phyloP scores from a whole-genome alignment of 2,329 filamentous ascomycete species.

The Seiridium unicorne region DNA sequence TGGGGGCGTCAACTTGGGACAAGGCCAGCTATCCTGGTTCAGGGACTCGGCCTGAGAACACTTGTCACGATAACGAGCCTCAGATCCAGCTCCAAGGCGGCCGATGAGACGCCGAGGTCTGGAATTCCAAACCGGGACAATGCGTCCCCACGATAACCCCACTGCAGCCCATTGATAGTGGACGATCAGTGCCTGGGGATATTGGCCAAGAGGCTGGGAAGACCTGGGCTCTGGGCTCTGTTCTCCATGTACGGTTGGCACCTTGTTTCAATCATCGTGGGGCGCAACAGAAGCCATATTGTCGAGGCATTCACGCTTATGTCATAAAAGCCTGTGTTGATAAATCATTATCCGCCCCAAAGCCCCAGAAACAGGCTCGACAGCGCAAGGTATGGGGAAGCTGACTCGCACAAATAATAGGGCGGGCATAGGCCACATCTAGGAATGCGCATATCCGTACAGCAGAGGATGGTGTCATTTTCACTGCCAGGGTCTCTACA shows the following conservation, averaged over 20 bases:
- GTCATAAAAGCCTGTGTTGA: too few species aligned
- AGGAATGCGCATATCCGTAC: not conserved
- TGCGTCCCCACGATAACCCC: not conserved
- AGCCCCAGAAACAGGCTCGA: not conserved
- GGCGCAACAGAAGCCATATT: too few species aligned
- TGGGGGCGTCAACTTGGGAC: not conserved
- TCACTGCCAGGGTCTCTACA: not conserved
- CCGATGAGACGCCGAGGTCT: conserved; percentile 6
- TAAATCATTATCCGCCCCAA: not conserved
- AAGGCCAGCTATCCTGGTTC: not conserved
- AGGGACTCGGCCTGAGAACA: not conserved
- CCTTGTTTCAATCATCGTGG: not conserved
- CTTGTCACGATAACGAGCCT: conserved; percentile 3
- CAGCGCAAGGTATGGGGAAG: not conserved
- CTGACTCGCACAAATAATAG: too few species aligned
- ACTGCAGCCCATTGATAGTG: not conserved
- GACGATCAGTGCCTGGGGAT: not conserved
- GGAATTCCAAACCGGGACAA: not conserved
- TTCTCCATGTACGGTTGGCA: not conserved
- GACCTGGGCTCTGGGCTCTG: not conserved
- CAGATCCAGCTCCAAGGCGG: not conserved
- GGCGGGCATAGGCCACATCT: not conserved
- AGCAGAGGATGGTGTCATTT: not conserved
- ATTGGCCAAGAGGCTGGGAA: not conserved
- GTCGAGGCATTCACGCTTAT: too few species aligned